A percentile compares a stretch with the other conserved stretches of the same genome.
These are phyloP conservation scores for Pichia gijzeniarum DNA, from an alignment of 805 yeast species.

Conservation along the genomic window DNA sequence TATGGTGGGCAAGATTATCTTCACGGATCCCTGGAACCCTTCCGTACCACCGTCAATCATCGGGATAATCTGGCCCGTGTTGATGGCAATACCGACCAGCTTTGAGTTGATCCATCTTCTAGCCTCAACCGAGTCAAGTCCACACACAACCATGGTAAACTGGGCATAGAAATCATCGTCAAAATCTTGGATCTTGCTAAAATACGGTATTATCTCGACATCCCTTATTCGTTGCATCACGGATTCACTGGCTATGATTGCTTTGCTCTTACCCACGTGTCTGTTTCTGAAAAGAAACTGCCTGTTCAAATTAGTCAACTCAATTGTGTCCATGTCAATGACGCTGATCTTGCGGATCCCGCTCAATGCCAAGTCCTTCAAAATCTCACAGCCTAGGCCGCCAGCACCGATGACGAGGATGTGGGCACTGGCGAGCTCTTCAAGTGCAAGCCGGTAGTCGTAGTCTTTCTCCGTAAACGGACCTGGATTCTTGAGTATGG, in stretches of 20 bases:
- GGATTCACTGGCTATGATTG: constrained; percentile 55
- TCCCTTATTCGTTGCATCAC: constrained; percentile 38
- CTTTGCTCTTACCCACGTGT: constrained; percentile 64
- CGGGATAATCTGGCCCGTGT: constrained; percentile 45
- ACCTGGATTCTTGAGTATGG: constrained; percentile 19
- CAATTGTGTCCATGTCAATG: constrained; percentile 81
- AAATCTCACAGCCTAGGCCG: constrained; percentile 76
- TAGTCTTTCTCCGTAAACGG: constrained; percentile 30
- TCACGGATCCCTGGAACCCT: constrained; percentile 86
- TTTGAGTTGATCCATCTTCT: constrained; percentile 81
- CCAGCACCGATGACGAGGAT: constrained; percentile 66
- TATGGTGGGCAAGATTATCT: constrained; percentile 78
- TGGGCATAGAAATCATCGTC: constrained; percentile 54
- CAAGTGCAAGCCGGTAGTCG: constrained; percentile 19
- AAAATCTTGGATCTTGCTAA: constrained; percentile 59
- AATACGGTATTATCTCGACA: constrained; percentile 45
- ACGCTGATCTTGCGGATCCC: constrained; percentile 62
- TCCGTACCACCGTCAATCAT: constrained; percentile 94
- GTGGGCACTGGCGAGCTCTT: constrained; percentile 21
- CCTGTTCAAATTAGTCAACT: constrained; percentile 66
- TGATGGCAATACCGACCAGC: constrained; percentile 57
- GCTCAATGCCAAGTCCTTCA: constrained; percentile 63
- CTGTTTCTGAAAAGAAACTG: constrained; percentile 59
- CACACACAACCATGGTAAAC: constrained; percentile 74
- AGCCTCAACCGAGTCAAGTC: constrained; percentile 85